Base-by-base conservation (phyloP, 23 red algal genomes). In the Agarophyton chilense region DNA sequence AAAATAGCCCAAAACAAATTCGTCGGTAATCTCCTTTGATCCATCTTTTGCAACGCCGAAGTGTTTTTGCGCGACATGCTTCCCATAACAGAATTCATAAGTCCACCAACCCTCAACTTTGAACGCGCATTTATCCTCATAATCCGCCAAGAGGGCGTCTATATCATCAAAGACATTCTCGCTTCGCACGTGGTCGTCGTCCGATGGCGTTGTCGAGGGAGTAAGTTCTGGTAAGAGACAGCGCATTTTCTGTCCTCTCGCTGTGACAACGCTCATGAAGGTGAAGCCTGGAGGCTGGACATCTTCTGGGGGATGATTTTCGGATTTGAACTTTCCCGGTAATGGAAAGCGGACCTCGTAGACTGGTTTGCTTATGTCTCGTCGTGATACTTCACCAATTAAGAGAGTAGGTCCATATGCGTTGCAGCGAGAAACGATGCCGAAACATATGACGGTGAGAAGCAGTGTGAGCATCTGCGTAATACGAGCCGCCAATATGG, bases 21-120 rank as follows among this genome's bases (percentile, higher is more conserved):
- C 43, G 19, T 61, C 78, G n/a, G 38, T 74, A 19, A 47, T 49
- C 2, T 10, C 21, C 18, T 74, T 47, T 24, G 56, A 43, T 34
- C 52, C 50, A 31, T 92, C 94, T 10, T 81, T 65, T 52, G 75
- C 85, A 0, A 21, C 53, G 24, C 19, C 29, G 38, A 45, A 53
- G 71, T 96, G 94, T 26, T 81, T 73, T 70, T 96, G 94, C 25
- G 55, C 76, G 33, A 96, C 89, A 35, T 87, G 52, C 43, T 78
- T 66, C 16, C 88, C 88, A 44, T 90, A 89, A 58, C 94, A 96
- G 72, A 96, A 96, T 31, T 92, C 89, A 72, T 96, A 96, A 1
- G 80, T 92, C 94, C 94, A 96, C 88, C 89, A 96, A 2, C 89
- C 89, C 1, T 96, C 94, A 17, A 72, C 25, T 17, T 71, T 63